Base-by-base conservation (phyloP, 441 rosid species). In the Populus hybrid region DNA sequence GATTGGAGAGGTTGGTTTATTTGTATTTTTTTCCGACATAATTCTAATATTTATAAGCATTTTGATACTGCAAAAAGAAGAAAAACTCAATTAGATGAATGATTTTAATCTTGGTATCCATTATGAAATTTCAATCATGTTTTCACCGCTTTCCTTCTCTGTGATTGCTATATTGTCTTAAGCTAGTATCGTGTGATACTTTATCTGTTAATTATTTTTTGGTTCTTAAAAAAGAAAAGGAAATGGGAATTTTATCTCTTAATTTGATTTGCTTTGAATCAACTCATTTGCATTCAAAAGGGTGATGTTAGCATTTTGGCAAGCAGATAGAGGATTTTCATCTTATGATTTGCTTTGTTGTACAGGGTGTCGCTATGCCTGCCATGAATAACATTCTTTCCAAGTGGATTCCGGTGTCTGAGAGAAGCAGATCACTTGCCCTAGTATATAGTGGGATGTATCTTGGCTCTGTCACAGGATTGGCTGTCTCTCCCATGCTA, bases 321-420 rank as follows among this genome's bases (percentile, higher is more conserved):
- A 24, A 79, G 77, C 34, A 53, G 57, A 63, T 10, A 10, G 65
- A 71, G 16, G 70, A 40, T 28, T 76, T 46, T 83, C 72, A 78
- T 46, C 18, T 79, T 71, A 69, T 71, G 76, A 75, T 69, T 69
- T 82, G 63, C 75, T 9, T 75, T 86, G 78, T 34, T 79, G 28
- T 80, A 11, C 92, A 95, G 99, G 99, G 99, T 81, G 99, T 95
- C 82, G 99, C 99, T 67, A 95, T 95, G 99, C 99, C 99, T 82
- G 98, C 99, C 67, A 95, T 95, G 99, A 95, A 95, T 88, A 95
- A 94, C 90, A 82, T 95, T 77, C 90, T 95, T 78, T 95, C 99
- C 38, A 94, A 87, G 89, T 95, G 99, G 99, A 90, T 95, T 88
- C 98, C 99, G 53, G 98, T 95, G 81, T 94, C 98, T 28, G 99